phyloP scores from a whole-genome alignment of 768 basidiomycete species.

The Kwoniella botswanensis region DNA sequence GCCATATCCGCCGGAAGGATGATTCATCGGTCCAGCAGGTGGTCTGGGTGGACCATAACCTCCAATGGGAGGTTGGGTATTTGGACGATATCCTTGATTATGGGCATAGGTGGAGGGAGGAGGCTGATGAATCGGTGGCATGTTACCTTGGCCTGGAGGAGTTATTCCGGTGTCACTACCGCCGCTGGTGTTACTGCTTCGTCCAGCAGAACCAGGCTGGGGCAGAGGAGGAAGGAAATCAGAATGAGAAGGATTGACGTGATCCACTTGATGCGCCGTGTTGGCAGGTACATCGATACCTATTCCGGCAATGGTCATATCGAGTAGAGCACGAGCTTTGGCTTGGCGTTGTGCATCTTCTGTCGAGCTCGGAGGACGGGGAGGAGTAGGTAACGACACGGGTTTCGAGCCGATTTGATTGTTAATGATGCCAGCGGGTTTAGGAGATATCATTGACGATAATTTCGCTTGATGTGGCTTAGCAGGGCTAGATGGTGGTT shows the following conservation, averaged over 20 bases:
- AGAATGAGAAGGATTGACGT: conserved; percentile 1
- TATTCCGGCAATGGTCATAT: conserved; percentile 41
- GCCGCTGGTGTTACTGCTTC: conserved; percentile 3
- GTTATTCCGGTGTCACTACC: conserved; percentile 3
- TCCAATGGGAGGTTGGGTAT: conserved; percentile 8
- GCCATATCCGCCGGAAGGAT: neutral
- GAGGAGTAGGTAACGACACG: conserved; percentile 39
- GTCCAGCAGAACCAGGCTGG: conserved; percentile 16
- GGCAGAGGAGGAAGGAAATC: conserved; percentile 10
- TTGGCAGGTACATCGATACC: conserved; percentile 28
- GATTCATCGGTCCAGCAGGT: neutral
- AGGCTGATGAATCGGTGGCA: conserved; percentile 17
- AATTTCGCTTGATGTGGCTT: conserved; percentile 44
- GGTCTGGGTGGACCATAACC: neutral
- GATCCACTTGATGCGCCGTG: conserved; percentile 10
- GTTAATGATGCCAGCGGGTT: neutral
- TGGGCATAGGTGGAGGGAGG: conserved; percentile 8
- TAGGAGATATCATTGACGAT: conserved; percentile 36
- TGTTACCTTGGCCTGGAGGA: neutral
- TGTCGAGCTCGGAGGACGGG: conserved; percentile 26
- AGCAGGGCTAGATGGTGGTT: conserved; percentile 4
- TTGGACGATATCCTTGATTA: conserved; percentile 13
- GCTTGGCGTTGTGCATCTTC: conserved; percentile 30
- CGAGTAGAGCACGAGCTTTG: conserved; percentile 46
- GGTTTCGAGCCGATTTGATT: conserved; percentile 21